Conservation (phyloP, 73 alveolate species). For the Symbiodinium pilosum region DNA sequence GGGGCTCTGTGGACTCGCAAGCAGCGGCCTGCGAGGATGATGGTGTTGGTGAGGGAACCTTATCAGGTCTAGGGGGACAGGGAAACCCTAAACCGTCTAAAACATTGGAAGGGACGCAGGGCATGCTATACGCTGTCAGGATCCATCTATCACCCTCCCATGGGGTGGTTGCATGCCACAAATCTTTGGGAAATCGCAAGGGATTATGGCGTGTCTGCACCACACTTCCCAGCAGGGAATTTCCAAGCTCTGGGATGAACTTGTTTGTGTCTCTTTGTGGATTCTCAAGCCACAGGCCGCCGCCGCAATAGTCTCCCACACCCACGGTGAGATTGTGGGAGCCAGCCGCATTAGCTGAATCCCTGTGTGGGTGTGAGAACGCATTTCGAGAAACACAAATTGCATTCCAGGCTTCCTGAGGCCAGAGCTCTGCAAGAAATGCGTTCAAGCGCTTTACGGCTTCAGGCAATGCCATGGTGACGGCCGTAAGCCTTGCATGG, state of each 20-base stretch:
- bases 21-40: not conserved
- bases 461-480: too few relatives aligned
- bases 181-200: not conserved
- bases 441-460: too few relatives aligned
- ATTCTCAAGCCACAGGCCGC: too few relatives aligned
- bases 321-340: not conserved
- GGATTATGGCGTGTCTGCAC: not conserved
- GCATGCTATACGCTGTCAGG: not conserved
- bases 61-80: too few relatives aligned
- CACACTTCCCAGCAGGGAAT: not conserved
- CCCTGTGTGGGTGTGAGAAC: not conserved
- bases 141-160: not conserved
- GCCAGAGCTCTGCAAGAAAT: not conserved
- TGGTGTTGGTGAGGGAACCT: too few relatives aligned
- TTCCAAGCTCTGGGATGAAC: not conserved
- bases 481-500: too few relatives aligned
- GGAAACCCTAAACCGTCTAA: not conserved
- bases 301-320: not conserved
- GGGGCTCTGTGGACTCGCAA: too few relatives aligned
- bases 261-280: not conserved
- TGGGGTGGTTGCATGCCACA: not conserved
- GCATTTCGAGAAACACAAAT: not conserved
- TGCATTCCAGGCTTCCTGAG: not conserved
- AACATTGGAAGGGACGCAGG: not conserved
- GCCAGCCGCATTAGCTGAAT: not conserved